A percentile compares a stretch with the other conserved stretches of the same genome.
These are phyloP conservation scores for Heliosperma pusillum DNA, from an alignment of 148 eudicot species.

Conservation along the genomic window DNA sequence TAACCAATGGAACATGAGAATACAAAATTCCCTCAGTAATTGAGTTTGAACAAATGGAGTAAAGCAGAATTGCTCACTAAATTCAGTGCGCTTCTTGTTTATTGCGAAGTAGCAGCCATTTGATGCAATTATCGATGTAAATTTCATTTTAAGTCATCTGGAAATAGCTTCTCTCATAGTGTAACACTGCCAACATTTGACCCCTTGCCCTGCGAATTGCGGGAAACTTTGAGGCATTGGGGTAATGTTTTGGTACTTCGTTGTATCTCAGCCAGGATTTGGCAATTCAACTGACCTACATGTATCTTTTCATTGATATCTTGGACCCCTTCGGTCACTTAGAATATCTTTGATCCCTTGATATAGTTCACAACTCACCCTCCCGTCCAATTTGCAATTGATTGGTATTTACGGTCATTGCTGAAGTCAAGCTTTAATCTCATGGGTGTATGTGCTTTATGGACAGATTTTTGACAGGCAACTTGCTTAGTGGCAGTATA, in stretches of 20 bases:
- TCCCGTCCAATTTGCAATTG: not conserved
- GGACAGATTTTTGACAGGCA: conserved; percentile 58
- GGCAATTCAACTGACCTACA: not conserved
- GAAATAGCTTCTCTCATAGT: not conserved
- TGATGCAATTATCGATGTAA: not conserved
- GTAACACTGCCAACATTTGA: not conserved
- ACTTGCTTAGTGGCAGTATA: conserved; percentile 58
- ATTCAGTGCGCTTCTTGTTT: not conserved
- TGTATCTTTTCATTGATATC: not conserved
- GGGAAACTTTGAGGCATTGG: not conserved
- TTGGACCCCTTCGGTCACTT: not conserved
- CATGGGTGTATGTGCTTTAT: not conserved
- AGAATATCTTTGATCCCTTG: not conserved
- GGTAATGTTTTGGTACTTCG: not conserved
- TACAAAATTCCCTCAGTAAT: not conserved
- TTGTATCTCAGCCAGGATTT: not conserved
- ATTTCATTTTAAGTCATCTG: not conserved
- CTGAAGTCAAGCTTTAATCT: not conserved
- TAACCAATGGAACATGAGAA: not conserved
- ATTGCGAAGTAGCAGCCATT: not conserved
- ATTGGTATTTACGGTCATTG: not conserved
- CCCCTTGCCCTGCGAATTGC: not conserved
- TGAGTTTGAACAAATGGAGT: not conserved
- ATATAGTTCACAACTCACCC: not conserved
- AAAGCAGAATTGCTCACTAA: not conserved